Base-by-base conservation (phyloP, 768 basidiomycete species). In the Trichaptum fuscoviolaceum region DNA sequence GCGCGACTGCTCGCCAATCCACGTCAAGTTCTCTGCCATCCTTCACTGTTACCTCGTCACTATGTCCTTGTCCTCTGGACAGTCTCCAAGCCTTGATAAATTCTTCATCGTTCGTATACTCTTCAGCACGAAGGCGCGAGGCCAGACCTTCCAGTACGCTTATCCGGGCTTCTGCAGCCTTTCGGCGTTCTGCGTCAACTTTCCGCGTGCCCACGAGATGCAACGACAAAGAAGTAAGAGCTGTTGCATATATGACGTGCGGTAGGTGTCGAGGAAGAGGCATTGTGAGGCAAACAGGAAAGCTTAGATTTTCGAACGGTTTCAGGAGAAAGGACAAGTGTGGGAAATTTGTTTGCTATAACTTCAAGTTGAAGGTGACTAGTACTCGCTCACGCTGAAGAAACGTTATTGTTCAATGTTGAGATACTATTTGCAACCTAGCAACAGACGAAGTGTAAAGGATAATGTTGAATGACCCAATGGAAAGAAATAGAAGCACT, bases 111-210 rank as follows among this genome's bases (percentile, higher is more conserved):
- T 52, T 52, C 42, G 20, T 52, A 20, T 52, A 12, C 15, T 52
- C 42, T 20, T 20, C 42, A 20, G 42, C 42, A 15, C 42, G 42
- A 52, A 52, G 42, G 20, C 42, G 42, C 42, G 10, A 6, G 12
- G 15, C 42, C 12, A 52, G 42, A 20, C 42, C 42, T 20, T 52
- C 15, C 3, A 52, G 20, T 6, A 52, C 42, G 42, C 42, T 52
- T 12, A 67, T 67, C 7, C 67, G 63, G 30, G 59, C 67, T 58
- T 65, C 67, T 12, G 66, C 58, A 12, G 64, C 62, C 25, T 65
- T 57, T 17, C 30, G 64, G n/a, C 64, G 58, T 17, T 62, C 27
- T 7, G 66, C 63, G 25, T 67, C 64, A 25, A 62, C 62, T 58
- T 60, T 52, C 15, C 20, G 12, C 12, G 42, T 52, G 6, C 42